These are phyloP conservation scores for Dillenia suffruticosa DNA, from an alignment of 164 flowering plant species.

Conservation along the genomic window DNA sequence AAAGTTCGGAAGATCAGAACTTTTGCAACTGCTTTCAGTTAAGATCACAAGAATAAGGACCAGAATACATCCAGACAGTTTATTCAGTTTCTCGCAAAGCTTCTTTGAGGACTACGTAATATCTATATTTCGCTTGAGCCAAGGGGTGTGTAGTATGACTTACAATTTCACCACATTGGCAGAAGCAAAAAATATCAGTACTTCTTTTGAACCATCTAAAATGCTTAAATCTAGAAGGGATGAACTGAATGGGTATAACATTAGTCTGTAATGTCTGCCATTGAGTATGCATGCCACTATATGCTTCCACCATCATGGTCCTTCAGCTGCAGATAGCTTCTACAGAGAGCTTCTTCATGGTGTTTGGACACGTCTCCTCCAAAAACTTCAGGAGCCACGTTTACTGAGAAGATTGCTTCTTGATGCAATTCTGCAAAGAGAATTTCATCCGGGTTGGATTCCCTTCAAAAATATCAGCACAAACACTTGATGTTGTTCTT, in stretches of 20 bases:
- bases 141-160: constrained; percentile 17
- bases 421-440: constrained; percentile 45
- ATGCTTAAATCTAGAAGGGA: no score
- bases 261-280: no score
- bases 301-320: background rate
- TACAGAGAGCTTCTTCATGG: constrained; percentile 45
- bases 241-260: no score
- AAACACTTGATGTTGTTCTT: constrained; percentile 35
- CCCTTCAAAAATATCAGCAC: constrained; percentile 46
- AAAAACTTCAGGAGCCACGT: constrained; percentile 33
- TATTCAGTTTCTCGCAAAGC: background rate
- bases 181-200: background rate
- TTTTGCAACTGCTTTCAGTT: no score
- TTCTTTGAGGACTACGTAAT: background rate
- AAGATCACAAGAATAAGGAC: background rate
- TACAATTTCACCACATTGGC: constrained; percentile 20
- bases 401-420: constrained; percentile 32
- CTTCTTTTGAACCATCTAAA: no score
- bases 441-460: constrained; percentile 35
- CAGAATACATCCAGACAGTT: background rate
- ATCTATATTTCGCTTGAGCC: constrained; percentile 16
- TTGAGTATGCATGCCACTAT: no score
- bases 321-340: constrained; percentile 50
- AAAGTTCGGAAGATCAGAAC: no score
- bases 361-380: constrained; percentile 43